Percentiles rank a stretch among this genome's conserved stretches.
phyloP scores from a whole-genome alignment of 345 rosid genomes.

The Pistacia atlantica region DNA sequence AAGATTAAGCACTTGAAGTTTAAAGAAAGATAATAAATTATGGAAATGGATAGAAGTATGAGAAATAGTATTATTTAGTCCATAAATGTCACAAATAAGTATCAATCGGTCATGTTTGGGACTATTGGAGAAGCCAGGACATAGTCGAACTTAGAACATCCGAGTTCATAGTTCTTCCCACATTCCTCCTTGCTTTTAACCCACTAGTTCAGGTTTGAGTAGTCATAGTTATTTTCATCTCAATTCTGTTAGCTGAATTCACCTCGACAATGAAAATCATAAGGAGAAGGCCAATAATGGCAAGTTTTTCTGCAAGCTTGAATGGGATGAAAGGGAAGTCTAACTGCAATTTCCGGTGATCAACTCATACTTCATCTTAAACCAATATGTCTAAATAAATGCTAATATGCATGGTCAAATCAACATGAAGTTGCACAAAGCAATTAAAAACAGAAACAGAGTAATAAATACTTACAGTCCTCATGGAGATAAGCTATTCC shows the following conservation, averaged over 20 bases:
- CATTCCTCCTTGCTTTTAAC: not conserved
- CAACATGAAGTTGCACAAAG: slow-evolving; percentile 7
- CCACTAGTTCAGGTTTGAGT: not conserved
- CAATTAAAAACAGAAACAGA: slow-evolving; percentile 16
- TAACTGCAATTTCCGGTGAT: not conserved
- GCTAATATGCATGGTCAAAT: not conserved
- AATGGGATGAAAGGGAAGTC: not conserved
- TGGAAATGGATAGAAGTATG: not conserved
- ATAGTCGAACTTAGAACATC: not conserved
- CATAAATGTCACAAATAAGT: not conserved
- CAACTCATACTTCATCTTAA: not conserved
- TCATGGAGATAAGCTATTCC: slow-evolving; percentile 98
- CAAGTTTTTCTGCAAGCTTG: not conserved
- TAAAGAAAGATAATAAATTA: not conserved
- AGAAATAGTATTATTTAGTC: not conserved
- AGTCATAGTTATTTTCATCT: not conserved
- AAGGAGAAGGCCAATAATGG: not conserved
- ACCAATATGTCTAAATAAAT: not conserved
- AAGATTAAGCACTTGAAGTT: not conserved
- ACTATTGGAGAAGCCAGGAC: not conserved
- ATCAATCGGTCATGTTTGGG: not conserved
- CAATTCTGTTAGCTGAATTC: not conserved
- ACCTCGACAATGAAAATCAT: not conserved
- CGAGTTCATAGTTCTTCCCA: not conserved
- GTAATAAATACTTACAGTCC: slow-evolving; percentile 64